Evolutionary conservation across 805 yeast genomes (phyloP), one percentile per base, ranked within the genome.

Genomic region (Kuraishia floccosa): DNA sequence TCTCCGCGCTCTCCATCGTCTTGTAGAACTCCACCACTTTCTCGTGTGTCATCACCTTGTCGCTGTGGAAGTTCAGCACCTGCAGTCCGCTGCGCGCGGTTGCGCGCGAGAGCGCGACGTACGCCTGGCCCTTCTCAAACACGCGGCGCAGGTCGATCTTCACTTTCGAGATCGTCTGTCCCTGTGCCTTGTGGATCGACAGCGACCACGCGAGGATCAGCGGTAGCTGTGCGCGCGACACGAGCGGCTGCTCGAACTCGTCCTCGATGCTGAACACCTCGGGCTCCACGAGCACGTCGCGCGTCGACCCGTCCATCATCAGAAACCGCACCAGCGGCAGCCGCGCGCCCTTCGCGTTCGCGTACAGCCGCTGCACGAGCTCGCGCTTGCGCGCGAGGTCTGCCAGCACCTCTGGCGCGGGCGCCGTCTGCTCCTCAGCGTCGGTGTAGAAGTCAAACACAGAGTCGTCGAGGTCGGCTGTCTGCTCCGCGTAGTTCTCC

Each of bases 161-260:
- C 3, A 82, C 75, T 38, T 83, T 52, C 25, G 70, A 74, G 27
- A 82, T 63, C 0, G 94, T 80, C 54, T 82, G 93, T 3, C 94
- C 94, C 49, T 82, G 94, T 0, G 91, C 72, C 48, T 82, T 82
- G 47, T 82, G 94, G 30, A 82, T 82, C 0, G 91, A 82, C 41
- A 82, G 50, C 0, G 93, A 86, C 91, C 91, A 82, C 16, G 91
- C 75, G 23, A 82, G 54, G 34, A 79, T 58, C 19, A 82, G 56
- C 1, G 94, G 94, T 3, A 80, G 41, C 46, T 82, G 94, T 0
- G 39, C 61, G 43, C 96, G 63, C 2, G 79, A 63, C 1, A 83
- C 94, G 10, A 84, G 41, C 0, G 78, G 71, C 6, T 62, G 62
- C 14, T 79, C 84, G 16, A 64, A 56, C 31, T 80, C 85, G 51